Base-by-base conservation (phyloP, 305 asterid genomes). In the Salvia sclarea region DNA sequence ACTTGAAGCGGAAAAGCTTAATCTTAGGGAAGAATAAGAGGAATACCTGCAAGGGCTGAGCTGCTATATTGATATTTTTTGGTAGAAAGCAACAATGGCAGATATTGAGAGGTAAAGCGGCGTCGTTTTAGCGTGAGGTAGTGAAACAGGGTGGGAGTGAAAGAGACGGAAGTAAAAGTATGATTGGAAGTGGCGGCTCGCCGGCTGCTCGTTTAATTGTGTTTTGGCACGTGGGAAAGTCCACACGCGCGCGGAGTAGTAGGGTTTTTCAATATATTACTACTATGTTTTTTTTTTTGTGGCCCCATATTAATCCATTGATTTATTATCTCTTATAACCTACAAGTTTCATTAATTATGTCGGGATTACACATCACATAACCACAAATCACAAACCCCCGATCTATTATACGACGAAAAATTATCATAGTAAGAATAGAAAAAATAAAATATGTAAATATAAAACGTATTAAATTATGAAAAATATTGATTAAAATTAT, bases 171-270 rank as follows among this genome's bases (percentile, higher is more conserved):
- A 71, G 69, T 52, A 60, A 31, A 33, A 71, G 69, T 52, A 60
- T 16, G 64, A 43, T 41, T 56, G 69, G 74, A 77, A 64, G 82
- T 54, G 85, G 80, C 85, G 82, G 75, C 76, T 68, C 78, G 79
- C 53, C 67, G 16, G 44, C 49, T 47, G 22, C 30, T 31, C 37
- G 73, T 63, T 63, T 62, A 31, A 43, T 14, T 54, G 20, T 59
- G 35, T 44, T 71, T 71, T n/a, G 20, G 64, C 78, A 75, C 83
- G 78, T 75, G 75, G 5, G 40, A 56, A 55, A 24, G 31, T 50
- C 16, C 48, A 41, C 66, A 70, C 65, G 25, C 61, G 74, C 44
- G 68, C 31, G 38, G 40, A 35, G 37, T 20, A n/a, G 56, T 61
- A 70, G 79, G 79, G 76, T 78, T 64, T 75, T 41, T 16, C 11